phyloP scores from a whole-genome alignment of 305 asterid genomes.

The Monarda citriodora region DNA sequence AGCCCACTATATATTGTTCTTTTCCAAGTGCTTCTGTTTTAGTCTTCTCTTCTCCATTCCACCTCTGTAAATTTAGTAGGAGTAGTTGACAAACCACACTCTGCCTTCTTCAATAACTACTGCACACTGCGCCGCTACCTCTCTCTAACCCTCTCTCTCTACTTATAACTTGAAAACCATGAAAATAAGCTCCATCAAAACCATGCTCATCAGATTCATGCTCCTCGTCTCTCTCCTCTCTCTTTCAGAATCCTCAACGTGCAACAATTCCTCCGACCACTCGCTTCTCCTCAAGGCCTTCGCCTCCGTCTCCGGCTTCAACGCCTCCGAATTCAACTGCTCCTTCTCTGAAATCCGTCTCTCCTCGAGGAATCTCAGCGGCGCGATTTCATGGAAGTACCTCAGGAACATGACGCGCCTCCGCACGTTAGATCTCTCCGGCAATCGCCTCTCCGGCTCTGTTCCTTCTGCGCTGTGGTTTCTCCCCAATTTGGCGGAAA shows the following conservation, averaged over 20 bases:
- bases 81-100: slow-evolving; percentile 21
- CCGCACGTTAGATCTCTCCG: slow-evolving; percentile 69
- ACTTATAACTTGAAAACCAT: slow-evolving; percentile 12
- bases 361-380: slow-evolving; percentile 63
- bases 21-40: slow-evolving; percentile 19
- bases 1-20: slow-evolving; percentile 18
- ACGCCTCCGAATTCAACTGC: slow-evolving; percentile 38
- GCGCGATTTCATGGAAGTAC: slow-evolving; percentile 73
- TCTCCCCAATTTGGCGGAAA: slow-evolving; percentile 47
- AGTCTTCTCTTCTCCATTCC: slow-evolving; percentile 5
- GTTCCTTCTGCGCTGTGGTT: slow-evolving; percentile 57
- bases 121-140: slow-evolving; percentile 2
- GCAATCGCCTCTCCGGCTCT: slow-evolving; percentile 62
- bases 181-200: slow-evolving; percentile 30
- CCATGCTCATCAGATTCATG: slow-evolving; percentile 31
- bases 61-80: slow-evolving; percentile 7
- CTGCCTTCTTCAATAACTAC: slow-evolving; percentile 1
- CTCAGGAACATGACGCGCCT: slow-evolving; percentile 58
- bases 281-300: slow-evolving; percentile 57
- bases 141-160: neutral
- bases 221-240: slow-evolving; percentile 34
- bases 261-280: slow-evolving; percentile 45
- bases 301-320: slow-evolving; percentile 72
- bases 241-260: slow-evolving; percentile 43
- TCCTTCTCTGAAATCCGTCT: slow-evolving; percentile 46